These are phyloP conservation scores for Botrytis byssoidea DNA, from an alignment of 2,329 filamentous ascomycete species.

Conservation along the genomic window DNA sequence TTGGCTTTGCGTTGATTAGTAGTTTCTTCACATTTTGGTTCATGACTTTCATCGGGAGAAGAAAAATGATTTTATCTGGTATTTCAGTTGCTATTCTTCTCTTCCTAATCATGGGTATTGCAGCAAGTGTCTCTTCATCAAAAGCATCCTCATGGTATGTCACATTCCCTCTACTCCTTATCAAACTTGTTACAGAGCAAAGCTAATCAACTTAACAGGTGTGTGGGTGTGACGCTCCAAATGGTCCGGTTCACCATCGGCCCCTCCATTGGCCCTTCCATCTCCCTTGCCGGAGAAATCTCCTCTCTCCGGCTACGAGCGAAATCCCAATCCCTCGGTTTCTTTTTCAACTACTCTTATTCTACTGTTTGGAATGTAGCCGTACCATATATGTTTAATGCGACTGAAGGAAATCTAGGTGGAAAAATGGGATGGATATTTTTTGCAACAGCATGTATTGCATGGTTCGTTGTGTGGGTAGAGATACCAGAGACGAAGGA, in stretches of 20 bases:
- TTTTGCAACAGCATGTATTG: not conserved
- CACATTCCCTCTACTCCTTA: not conserved
- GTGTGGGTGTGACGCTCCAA: slow-evolving; percentile 7
- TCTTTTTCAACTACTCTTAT: not conserved
- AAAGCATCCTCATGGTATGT: not conserved
- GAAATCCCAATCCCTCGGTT: not conserved
- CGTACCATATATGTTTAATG: slow-evolving; percentile 15
- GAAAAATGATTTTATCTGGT: slow-evolving; percentile 7
- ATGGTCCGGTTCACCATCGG: slow-evolving; percentile 7
- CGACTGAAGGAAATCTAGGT: slow-evolving; percentile 1
- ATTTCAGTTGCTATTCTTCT: not conserved
- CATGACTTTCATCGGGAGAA: slow-evolving; percentile 9
- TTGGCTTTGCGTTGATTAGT: slow-evolving; percentile 9
- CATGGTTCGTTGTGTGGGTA: not conserved
- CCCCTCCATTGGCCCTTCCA: not conserved
- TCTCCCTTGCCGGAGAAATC: slow-evolving; percentile 7
- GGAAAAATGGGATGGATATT: slow-evolving; percentile 10
- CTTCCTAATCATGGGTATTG: not conserved
- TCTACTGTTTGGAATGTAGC: not conserved
- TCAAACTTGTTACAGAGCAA: not conserved
- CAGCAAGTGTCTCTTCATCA: not conserved
- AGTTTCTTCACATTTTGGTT: slow-evolving; percentile 14
- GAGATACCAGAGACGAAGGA: slow-evolving; percentile 10
- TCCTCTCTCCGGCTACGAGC: slow-evolving; percentile 3
- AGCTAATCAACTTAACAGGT: not conserved